Base-by-base conservation (phyloP, 73 alveolate genomes). In the Paramecium primaurelia region DNA sequence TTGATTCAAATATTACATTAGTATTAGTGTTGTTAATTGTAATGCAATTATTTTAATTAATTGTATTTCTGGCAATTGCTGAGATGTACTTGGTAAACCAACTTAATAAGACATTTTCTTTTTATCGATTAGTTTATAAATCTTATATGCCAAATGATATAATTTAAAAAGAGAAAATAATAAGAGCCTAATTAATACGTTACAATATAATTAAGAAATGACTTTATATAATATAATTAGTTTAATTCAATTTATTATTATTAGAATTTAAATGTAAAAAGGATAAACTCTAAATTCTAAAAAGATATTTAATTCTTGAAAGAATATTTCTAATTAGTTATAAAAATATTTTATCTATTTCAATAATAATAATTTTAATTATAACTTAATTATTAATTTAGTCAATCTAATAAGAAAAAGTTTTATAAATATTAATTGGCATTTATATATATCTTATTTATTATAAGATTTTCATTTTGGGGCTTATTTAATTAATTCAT, bases 101-200 rank as follows among this genome's bases (percentile, higher is more conserved):
- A 49, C 58, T 80, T 11, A 80, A 80, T 47, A 20, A 47, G 34
- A 80, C 91, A 10, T 80, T 80, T 49, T 80, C 71, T 9, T 80
- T 80, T 80, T 80, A 80, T 80, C 11, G 91, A 47, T 36, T 32
- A 25, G 91, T 80, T 11, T 80, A 80, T 7, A 80, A 80, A 36
- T 45, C 71, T 2, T 80, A 80, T 47, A 80, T 80, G 91, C 91
- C 91, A 18, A 80, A 80, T 36, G 91, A 80, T 49, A 80, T 80
- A 8, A 80, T 80, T 14, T 26, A 80, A n/a, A 80, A 80, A 80
- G 91, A 80, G 49, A 80, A 80, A 47, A 80, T 80, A 2, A 80
- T 80, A 42, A 80, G 91, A 80, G 91, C 91, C 0, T 28, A 80
- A 80, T 64, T 80, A 32, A 80, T 80, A 80, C 71, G 75, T 26